Base-by-base conservation (phyloP, 306 rosid species). In the Acmispon strigosus region DNA sequence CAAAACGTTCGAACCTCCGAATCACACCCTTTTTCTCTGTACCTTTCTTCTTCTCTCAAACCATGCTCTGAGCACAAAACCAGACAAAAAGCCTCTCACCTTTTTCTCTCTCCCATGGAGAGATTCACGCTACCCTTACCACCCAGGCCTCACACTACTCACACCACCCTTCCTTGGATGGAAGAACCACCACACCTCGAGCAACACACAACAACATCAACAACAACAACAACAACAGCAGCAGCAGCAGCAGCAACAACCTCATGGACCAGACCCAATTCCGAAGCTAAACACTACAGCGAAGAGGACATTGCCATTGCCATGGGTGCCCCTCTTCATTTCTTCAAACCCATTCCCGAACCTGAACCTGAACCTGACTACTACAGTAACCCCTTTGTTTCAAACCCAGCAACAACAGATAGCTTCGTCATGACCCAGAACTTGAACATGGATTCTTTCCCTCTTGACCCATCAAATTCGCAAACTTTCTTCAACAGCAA, bases 301-400 rank as follows among this genome's bases (percentile, higher is more conserved):
- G 63, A 73, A 48, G 83, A 53, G 9, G 42, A 72, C 64, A 63
- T 62, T 12, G 77, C 66, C 64, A 64, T 85, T 85, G 78, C 81
- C 72, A 52, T 73, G 66, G 79, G 63, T 37, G 63, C 69, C 10
- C 77, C 95, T 52, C 63, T 87, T 13, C 73, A 87, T 20, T 78
- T 86, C 75, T 93, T 85, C 89, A 90, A 93, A 70, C 88, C 98
- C 72, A 87, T 88, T 13, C 47, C 45, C 1, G 27, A 39, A 41
- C 65, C 52, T 47, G 66, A 70, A 53, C 70, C 52, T 47, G 66
- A 70, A 53, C 70, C 69, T 60, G 92, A 72, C 65, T 8, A 17
- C 36, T 32, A 3, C 32, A 27, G 6, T 8, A 32, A 32, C 20
- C 59, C 63, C 22, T 87, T 86, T 82, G 76, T 69, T 15, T 20